Base-by-base conservation (phyloP, 2,329 filamentous ascomycete genomes). In the Penicillium griseofulvum region DNA sequence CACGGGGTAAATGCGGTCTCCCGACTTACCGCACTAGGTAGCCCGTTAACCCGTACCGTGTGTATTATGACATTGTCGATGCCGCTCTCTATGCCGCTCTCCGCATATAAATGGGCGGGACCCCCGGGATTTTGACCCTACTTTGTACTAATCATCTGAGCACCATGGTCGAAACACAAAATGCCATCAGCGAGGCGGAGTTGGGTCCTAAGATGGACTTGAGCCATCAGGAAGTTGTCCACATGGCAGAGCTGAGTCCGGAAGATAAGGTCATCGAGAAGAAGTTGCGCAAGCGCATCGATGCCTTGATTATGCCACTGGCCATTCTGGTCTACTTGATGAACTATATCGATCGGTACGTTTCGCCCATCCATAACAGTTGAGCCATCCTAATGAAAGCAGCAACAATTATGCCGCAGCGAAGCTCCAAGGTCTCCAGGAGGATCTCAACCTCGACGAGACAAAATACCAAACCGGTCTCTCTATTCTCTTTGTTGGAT, bases 401-500 rank as follows among this genome's bases (percentile, higher is more conserved):
- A 67, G 65, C 34, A 82, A 81, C 68, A 82, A 78, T 48, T 77
- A 77, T 56, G 75, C 76, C 0, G 74, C 75, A 1, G 76, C 76
- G 29, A 74, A 74, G 50, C 68, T 78, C 14, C 75, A 77, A 54
- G 76, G 76, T 29, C 71, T 78, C 6, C 68, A 69, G 49, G 56
- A 67, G 12, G 74, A 77, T 52, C 66, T 78, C 5, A 50, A 62
- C 0, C 64, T 78, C 28, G 64, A 60, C 4, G 67, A 62, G 14
- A 58, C 68, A 7, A 61, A 77, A 44, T 78, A 76, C 48, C 70
- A 77, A 54, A 75, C 73, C 6, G 74, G 74, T 26, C 63, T 78
- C 10, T 75, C 74, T 1, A 70, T 78, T 42, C 66, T 78, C 3
- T 78, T 78, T 52, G 75, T 78, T 33, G 74, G 65, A 26, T 78